Evolutionary conservation across 352 stramenopile species (phyloP), one percentile per base, ranked within the genome.

Genomic region (Phytophthora agathidicida): DNA sequence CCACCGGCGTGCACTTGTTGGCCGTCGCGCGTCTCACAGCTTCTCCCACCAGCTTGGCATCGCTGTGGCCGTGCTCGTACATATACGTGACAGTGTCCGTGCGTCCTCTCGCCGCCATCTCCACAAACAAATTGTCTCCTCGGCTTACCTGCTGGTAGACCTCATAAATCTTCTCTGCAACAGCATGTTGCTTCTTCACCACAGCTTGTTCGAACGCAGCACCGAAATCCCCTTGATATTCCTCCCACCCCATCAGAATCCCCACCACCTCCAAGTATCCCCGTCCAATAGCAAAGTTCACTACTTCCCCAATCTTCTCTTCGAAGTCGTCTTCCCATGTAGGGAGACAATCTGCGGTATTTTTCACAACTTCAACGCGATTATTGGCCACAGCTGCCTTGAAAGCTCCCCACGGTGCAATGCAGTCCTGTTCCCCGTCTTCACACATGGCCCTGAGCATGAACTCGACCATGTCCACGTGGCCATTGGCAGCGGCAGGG

Each of bases 21-120:
- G 13, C 32, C 4, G 28, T 10, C 16, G 19, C 27, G 10, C 17
- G 19, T 7, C 27, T 19, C 28, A 38, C 27, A 38, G 27, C 28
- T 7, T 38, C 28, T 22, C 10, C 9, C 3, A 51, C 8, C 28
- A 51, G 3, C 8, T 39, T 11, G n/a, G 27, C 23, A 22, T 19
- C 27, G n/a, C 20, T 6, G 16, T 45, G 17, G 3, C 47, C 47
- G 10, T 20, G 8, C 5, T 41, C 24, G 24, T 24, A 56, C 33
- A 47, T 30, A 17, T 56, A 56, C 17, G 37, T 56, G n/a, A 56
- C 36, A 19, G 36, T 26, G 2, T 46, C 36, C 7, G 36, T 39
- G 16, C 23, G 10, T 31, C 48, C 36, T 31, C 36, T 26, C 4
- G 35, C 33, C 9, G 48, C 48, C 20, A 56, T 35, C 7, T 43